Conservation (phyloP, 176 grass and related monocot species). For the Triticum monococcum region DNA sequence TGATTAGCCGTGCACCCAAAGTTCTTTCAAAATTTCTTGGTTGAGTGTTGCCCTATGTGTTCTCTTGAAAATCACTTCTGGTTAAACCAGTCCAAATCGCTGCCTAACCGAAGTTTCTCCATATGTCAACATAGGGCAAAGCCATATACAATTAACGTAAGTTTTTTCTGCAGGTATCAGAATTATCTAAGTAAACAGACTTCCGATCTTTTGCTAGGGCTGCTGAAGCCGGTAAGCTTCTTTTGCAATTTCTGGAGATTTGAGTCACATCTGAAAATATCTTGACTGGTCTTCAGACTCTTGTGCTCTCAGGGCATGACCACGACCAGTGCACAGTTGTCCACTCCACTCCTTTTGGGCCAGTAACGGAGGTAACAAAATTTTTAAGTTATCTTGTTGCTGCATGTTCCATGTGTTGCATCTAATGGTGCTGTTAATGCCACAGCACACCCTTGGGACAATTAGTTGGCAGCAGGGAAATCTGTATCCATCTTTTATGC, state of each 20-base stretch:
- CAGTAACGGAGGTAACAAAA: slow-evolving; percentile 66
- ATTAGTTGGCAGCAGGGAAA: slow-evolving; percentile 95
- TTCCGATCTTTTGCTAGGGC: slow-evolving; percentile 73
- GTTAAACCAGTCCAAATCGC: neutral
- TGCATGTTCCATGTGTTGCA: neutral
- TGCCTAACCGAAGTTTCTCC: neutral
- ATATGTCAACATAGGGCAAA: slow-evolving; percentile 13
- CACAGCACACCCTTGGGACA: slow-evolving; percentile 90
- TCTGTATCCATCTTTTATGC: slow-evolving; percentile 97
- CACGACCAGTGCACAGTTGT: slow-evolving; percentile 91
- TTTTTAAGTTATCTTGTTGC: neutral
- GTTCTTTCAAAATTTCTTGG: neutral
- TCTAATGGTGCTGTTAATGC: slow-evolving; percentile 37
- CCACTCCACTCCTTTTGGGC: slow-evolving; percentile 62
- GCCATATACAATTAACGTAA: slow-evolving; percentile 13
- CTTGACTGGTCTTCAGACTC: slow-evolving; percentile 50
- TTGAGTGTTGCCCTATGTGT: neutral
- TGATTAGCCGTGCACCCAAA: neutral
- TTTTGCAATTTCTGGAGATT: slow-evolving; percentile 17
- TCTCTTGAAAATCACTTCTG: slow-evolving; percentile 24
- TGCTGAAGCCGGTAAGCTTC: slow-evolving; percentile 74
- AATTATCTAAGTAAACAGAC: slow-evolving; percentile 92
- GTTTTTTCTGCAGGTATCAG: slow-evolving; percentile 68
- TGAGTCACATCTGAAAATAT: slow-evolving; percentile 10
- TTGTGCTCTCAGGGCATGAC: slow-evolving; percentile 93